These are phyloP conservation scores for Teunomyces barrocoloradensis DNA, from an alignment of 805 yeast species.

Conservation along the genomic window DNA sequence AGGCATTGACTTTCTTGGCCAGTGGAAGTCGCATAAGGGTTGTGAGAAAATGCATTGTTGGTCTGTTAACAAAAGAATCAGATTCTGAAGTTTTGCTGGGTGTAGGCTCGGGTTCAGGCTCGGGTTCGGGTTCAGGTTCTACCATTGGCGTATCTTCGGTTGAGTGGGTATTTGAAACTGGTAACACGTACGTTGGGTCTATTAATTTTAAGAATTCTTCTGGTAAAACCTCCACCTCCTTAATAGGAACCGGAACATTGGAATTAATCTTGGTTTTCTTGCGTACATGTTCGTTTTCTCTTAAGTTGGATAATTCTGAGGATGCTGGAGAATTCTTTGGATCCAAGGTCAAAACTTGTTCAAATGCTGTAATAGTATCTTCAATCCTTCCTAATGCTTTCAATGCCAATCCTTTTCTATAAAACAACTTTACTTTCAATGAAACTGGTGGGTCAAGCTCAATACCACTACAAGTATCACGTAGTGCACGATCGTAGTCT, in stretches of 20 bases:
- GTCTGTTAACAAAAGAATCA: slow-evolving; percentile 15
- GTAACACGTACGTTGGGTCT: background rate
- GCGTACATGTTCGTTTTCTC: slow-evolving; percentile 8
- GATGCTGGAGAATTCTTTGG: slow-evolving; percentile 37
- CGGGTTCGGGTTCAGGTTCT: background rate
- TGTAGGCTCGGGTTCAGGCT: background rate
- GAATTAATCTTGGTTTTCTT: slow-evolving; percentile 8
- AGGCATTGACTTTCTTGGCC: slow-evolving; percentile 27
- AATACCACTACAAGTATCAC: slow-evolving; percentile 52
- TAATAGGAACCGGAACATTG: slow-evolving; percentile 28
- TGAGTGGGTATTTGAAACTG: background rate
- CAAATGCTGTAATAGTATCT: slow-evolving; percentile 28
- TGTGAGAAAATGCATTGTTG: slow-evolving; percentile 25
- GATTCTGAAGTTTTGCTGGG: background rate
- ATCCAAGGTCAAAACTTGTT: slow-evolving; percentile 40
- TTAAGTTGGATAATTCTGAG: slow-evolving; percentile 29
- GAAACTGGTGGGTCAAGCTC: slow-evolving; percentile 23
- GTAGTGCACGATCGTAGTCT: slow-evolving; percentile 48
- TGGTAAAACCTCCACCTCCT: slow-evolving; percentile 46
- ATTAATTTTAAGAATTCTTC: slow-evolving; percentile 17
- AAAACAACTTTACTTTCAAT: slow-evolving; percentile 47
- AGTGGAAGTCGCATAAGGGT: slow-evolving; percentile 26
- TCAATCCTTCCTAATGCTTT: slow-evolving; percentile 21
- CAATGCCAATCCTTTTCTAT: slow-evolving; percentile 48
- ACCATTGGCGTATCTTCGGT: background rate